Percentiles rank a stretch among this genome's conserved stretches.
These are phyloP conservation scores for Nicotiana rustica DNA, from an alignment of 305 asterid genomes.

Conservation along the genomic window DNA sequence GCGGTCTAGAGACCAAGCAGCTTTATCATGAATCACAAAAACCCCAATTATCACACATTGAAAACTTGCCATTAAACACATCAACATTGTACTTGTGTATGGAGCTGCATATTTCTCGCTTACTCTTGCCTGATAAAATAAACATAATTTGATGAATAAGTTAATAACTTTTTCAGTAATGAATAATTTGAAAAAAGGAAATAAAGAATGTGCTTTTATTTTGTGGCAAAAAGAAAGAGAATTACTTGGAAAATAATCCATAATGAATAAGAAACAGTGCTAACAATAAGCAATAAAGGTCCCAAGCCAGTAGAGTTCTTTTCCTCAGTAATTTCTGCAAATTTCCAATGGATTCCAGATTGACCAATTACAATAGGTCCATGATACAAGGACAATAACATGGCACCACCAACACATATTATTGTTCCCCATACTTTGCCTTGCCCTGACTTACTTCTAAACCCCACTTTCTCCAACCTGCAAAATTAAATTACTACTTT, in stretches of 20 bases:
- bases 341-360: conserved; percentile 67
- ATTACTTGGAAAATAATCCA: conserved; percentile 80
- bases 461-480: conserved; percentile 64
- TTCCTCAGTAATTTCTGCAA: conserved; percentile 56
- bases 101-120: conserved; percentile 68
- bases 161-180: neutral
- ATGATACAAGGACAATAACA: conserved; percentile 69
- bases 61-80: conserved; percentile 74
- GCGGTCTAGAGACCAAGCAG: conserved; percentile 67
- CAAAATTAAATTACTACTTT: neutral
- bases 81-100: conserved; percentile 74
- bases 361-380: conserved; percentile 62
- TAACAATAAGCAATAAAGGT: conserved; percentile 65
- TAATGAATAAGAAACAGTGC: conserved; percentile 78
- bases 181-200: neutral
- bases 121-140: conserved; percentile 53
- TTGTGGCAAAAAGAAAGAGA: neutral
- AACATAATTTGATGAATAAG: neutral
- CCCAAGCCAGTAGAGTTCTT: conserved; percentile 48
- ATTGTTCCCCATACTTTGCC: conserved; percentile 72
- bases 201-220: no score
- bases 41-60: conserved; percentile 68
- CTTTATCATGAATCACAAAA: conserved; percentile 51
- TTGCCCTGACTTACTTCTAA: conserved; percentile 68
- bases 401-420: conserved; percentile 77